Evolutionary conservation across 2,329 filamentous ascomycete genomes (phyloP).

Genomic region (Beauveria asiatica): DNA sequence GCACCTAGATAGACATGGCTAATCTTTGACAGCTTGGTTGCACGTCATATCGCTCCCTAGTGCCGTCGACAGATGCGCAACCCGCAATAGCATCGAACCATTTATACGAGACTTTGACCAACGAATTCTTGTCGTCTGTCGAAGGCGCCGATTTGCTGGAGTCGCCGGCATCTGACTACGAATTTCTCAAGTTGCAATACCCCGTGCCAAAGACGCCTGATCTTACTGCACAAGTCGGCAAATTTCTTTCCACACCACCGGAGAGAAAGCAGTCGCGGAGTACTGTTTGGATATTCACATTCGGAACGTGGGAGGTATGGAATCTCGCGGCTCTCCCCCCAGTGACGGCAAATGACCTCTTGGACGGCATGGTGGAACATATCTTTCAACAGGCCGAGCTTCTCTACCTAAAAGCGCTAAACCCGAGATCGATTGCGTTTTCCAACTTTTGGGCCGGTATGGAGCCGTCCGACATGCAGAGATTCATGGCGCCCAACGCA

Average conservation of each 20-base stretch:
- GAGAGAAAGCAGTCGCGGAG: slow-evolving; percentile 30
- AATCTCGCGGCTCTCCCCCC: slow-evolving; percentile 39
- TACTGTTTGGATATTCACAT: slow-evolving; percentile 44
- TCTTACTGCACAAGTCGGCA: slow-evolving; percentile 34
- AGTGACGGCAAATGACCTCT: slow-evolving; percentile 25
- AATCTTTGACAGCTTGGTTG: slow-evolving; percentile 33
- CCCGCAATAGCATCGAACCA: slow-evolving; percentile 43
- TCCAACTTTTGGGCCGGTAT: slow-evolving; percentile 33
- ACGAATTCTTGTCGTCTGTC: slow-evolving; percentile 28
- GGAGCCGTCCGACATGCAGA: slow-evolving; percentile 18
- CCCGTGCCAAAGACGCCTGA: slow-evolving; percentile 33
- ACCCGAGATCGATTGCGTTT: slow-evolving; percentile 34
- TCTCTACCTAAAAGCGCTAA: slow-evolving; percentile 36
- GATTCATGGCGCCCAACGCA: slow-evolving; percentile 19
- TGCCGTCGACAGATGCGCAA: slow-evolving; percentile 35
- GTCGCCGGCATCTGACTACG: slow-evolving; percentile 33
- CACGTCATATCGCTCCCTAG: slow-evolving; percentile 35
- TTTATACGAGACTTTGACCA: slow-evolving; percentile 37
- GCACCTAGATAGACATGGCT: neutral
- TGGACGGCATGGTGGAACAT: slow-evolving; percentile 29
- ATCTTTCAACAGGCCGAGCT: slow-evolving; percentile 39
- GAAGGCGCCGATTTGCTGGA: slow-evolving; percentile 23
- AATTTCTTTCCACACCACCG: slow-evolving; percentile 34
- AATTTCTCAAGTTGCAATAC: slow-evolving; percentile 34
- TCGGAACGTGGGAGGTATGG: slow-evolving; percentile 50